Conservation (phyloP, 371 early-diverging fungal species). For the Mortierella sp. region DNA sequence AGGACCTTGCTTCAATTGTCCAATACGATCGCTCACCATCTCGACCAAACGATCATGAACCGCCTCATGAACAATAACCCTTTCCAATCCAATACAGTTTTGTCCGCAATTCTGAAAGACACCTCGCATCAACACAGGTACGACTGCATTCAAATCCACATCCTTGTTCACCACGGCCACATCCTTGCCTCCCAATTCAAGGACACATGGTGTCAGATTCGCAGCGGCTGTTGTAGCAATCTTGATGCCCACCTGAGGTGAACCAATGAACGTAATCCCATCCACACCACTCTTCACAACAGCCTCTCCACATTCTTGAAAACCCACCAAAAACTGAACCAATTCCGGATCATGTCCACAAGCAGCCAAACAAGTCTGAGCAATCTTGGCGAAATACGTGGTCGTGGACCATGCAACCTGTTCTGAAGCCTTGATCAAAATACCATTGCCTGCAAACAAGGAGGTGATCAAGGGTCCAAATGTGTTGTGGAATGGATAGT, state of each 20-base stretch:
- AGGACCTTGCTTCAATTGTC: constrained; percentile 74
- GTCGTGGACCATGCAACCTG: constrained; percentile 85
- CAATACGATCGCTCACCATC: constrained; percentile 65
- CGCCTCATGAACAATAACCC: constrained; percentile 73
- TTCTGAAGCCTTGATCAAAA: constrained; percentile 86
- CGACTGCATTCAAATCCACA: constrained; percentile 72
- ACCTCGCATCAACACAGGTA: constrained; percentile 81
- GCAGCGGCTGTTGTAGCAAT: constrained; percentile 81
- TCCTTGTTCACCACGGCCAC: constrained; percentile 82
- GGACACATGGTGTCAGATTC: constrained; percentile 82
- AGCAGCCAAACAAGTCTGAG: constrained; percentile 70
- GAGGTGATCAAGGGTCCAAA: constrained; percentile 87
- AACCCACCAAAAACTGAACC: constrained; percentile 84
- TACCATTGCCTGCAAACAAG: constrained; percentile 87
- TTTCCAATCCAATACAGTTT: constrained; percentile 87
- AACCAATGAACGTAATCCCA: constrained; percentile 84
- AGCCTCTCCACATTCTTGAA: constrained; percentile 82
- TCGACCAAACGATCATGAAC: constrained; percentile 77
- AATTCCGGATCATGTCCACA: constrained; percentile 82
- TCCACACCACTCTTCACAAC: constrained; percentile 72
- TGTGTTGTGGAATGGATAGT: constrained; percentile 88
- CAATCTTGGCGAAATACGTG: constrained; percentile 68
- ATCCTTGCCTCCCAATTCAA: constrained; percentile 95
- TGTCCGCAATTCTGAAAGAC: constrained; percentile 89
- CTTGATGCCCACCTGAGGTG: constrained; percentile 81